Conservation (phyloP, 108 stramenopile species). For the Chaetoceros muelleri region DNA sequence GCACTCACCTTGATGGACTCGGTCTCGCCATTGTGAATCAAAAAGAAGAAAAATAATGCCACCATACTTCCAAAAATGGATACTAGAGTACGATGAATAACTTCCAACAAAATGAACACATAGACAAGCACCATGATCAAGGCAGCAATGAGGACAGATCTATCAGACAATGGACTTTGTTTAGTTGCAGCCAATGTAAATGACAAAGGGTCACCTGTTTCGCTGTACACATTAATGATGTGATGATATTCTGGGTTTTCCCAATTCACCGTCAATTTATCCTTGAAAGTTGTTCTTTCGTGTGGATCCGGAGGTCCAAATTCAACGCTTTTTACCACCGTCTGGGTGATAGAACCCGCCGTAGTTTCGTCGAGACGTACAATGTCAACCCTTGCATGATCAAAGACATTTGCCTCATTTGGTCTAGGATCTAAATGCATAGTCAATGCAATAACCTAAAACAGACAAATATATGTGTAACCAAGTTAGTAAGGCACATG, state of each 20-base stretch:
- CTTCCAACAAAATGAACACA: conserved; percentile 43
- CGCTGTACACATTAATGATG: conserved; percentile 31
- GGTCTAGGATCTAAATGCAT: conserved; percentile 33
- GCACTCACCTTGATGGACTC: conserved; percentile 18
- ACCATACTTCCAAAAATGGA: conserved; percentile 47
- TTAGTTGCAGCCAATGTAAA: conserved; percentile 27
- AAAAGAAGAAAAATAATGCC: conserved; percentile 39
- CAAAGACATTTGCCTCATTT: conserved; percentile 13
- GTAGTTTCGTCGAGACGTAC: conserved; percentile 3
- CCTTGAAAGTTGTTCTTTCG: conserved; percentile 16
- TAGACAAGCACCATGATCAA: conserved; percentile 56
- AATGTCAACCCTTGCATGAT: conserved; percentile 15
- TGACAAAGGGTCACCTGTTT: conserved; percentile 16
- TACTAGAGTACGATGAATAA: conserved; percentile 54
- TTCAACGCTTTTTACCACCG: conserved; percentile 7
- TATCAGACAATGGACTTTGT: conserved; percentile 20
- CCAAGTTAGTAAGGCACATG: too few species aligned
- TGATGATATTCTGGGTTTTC: conserved; percentile 31
- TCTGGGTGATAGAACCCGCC: conserved; percentile 5
- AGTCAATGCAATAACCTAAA: conserved; percentile 18
- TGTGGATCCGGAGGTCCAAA: conserved; percentile 33
- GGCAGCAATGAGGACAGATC: conserved; percentile 35
- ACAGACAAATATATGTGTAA: too few species aligned
- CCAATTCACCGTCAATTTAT: conserved; percentile 24
- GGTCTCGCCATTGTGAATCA: conserved; percentile 38